Base-by-base conservation (phyloP, 1,139 yeast genomes). In the Diutina catenulata region DNA sequence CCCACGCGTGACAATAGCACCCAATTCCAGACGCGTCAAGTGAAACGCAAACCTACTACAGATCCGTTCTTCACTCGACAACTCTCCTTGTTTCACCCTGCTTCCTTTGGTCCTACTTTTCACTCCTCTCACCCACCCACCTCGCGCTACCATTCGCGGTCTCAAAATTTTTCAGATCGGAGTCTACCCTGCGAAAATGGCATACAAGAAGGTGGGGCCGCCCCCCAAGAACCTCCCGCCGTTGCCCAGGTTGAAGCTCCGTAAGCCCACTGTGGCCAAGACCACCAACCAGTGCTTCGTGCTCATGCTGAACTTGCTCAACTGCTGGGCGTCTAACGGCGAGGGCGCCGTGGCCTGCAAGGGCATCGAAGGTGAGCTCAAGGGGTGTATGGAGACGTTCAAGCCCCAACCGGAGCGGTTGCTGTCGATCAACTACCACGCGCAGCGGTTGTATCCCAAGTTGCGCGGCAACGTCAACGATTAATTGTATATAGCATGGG, bases 251-350 rank as follows among this genome's bases (percentile, higher is more conserved):
- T 66, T 84, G 41, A 73, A 77, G 57, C 84, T 81, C 42, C 79
- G 81, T 56, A 76, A 74, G 46, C 77, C 83, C 23, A 66, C 70
- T 26, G 60, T 66, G 15, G 70, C 66, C 45, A 76, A 72, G 55
- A 66, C 64, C 59, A 76, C 60, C 57, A 77, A 82, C 47, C 78
- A 83, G 44, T 87, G 96, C 55, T 60, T 77, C 44, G 86, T 83
- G 40, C 64, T 81, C 46, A 82, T 88, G 91, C 78, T 93, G 5
- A 80, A 84, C 36, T 68, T 88, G 57, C 67, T 88, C 49, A 84
- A 82, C 65, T 88, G 97, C 60, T 88, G 97, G 97, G 94, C 96
- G 4, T 83, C 95, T 24, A 83, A 86, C 60, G 91, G 94, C 38
- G 94, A 86, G 57, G 91, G 91, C 42, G 68, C 80, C 18, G 61